Conservation (phyloP, 2,329 filamentous ascomycete genomes). For the Microdochium trichocladiopsis region DNA sequence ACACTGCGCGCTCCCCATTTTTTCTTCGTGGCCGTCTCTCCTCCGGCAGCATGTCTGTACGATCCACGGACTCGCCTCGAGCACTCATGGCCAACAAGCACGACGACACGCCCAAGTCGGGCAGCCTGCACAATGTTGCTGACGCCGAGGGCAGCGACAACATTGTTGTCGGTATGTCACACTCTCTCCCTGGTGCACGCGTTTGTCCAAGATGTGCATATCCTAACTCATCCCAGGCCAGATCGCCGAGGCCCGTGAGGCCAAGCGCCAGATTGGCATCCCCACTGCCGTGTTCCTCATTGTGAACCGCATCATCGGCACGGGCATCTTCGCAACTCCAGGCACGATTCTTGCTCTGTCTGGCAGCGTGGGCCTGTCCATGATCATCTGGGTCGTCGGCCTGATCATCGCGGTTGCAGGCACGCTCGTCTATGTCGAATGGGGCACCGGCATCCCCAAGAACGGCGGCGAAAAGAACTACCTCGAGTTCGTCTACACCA, state of each 20-base stretch:
- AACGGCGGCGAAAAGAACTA: slow-evolving; percentile 63
- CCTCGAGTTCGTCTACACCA: slow-evolving; percentile 54
- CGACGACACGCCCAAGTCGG: neutral
- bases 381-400: slow-evolving; percentile 29
- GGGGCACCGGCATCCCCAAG: slow-evolving; percentile 53
- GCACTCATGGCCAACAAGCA: neutral
- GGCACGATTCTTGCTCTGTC: slow-evolving; percentile 44
- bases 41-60: neutral
- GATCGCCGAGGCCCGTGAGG: neutral
- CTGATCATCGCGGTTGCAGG: slow-evolving; percentile 51
- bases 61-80: neutral
- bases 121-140: neutral
- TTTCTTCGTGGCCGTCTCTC: neutral
- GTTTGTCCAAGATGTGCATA: too few species aligned
- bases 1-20: neutral
- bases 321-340: slow-evolving; percentile 50
- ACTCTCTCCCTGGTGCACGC: neutral
- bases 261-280: slow-evolving; percentile 39
- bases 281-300: slow-evolving; percentile 47
- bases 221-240: neutral
- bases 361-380: slow-evolving; percentile 39
- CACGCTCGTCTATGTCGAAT: slow-evolving; percentile 56
- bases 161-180: neutral
- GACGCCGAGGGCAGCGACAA: neutral
- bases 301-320: slow-evolving; percentile 52